Conservation (phyloP, 192 early-diverging fungal species). For the Coemansia sp. region DNA sequence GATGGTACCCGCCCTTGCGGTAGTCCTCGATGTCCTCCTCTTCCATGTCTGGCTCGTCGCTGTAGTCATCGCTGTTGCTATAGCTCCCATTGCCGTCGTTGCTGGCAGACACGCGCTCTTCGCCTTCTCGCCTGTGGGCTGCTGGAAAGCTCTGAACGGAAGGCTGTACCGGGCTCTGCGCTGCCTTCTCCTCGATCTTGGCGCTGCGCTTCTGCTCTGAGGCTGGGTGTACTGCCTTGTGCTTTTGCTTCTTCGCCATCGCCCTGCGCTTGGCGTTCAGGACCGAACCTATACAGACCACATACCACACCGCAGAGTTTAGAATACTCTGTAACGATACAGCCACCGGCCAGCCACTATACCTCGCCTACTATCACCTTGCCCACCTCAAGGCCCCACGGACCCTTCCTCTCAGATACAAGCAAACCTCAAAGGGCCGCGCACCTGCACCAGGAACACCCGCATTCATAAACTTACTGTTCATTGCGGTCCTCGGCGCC, state of each 20-base stretch:
- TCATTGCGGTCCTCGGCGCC: conserved; percentile 8
- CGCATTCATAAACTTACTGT: conserved; percentile 14
- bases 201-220: not conserved
- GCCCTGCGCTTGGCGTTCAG: conserved; percentile 46
- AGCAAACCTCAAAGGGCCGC: no score
- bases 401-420: no score
- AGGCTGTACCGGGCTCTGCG: not conserved
- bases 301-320: no score
- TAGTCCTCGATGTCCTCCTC: conserved; percentile 93
- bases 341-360: no score
- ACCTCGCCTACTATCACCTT: no score
- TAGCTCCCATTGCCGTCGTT: conserved; percentile 1
- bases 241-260: conserved; percentile 47
- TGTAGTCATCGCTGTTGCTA: conserved; percentile 35
- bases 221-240: conserved; percentile 3
- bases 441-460: no score
- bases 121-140: not conserved
- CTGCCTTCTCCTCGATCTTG: not conserved
- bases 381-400: no score
- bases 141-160: not conserved
- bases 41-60: conserved; percentile 55
- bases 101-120: not conserved
- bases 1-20: conserved; percentile 91
- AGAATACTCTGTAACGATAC: no score
- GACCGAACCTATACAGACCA: conserved; percentile 19